Percentiles rank a stretch among this genome's conserved stretches.
Evolutionary conservation across 306 rosid species (phyloP).

Genomic region (Luffa acutangula): DNA sequence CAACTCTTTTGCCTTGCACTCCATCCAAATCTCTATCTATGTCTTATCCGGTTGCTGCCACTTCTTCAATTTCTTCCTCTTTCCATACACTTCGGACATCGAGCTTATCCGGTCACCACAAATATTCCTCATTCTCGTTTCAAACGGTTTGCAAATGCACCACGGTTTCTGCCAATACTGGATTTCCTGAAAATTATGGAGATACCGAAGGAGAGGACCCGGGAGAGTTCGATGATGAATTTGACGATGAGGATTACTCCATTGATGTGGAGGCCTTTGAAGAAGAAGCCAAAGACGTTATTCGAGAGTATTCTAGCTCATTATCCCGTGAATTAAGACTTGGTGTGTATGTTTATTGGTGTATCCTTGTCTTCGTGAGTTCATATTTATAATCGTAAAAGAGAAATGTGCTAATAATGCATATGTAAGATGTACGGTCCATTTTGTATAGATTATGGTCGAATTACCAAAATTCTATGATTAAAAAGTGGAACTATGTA

Average conservation of each 20-base stretch:
- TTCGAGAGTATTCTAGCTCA: slow-evolving; percentile 47
- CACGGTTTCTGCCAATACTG: neutral
- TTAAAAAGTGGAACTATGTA: neutral
- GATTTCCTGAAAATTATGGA: slow-evolving; percentile 10
- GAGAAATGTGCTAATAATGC: neutral
- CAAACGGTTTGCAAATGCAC: neutral
- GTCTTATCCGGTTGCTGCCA: slow-evolving; percentile 11
- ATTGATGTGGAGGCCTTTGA: slow-evolving; percentile 49
- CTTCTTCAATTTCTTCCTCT: slow-evolving; percentile 9
- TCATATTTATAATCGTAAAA: neutral
- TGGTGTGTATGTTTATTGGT: slow-evolving; percentile 20
- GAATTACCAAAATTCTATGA: neutral
- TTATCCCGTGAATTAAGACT: slow-evolving; percentile 38
- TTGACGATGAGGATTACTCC: slow-evolving; percentile 17
- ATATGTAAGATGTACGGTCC: neutral
- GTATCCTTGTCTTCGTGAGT: neutral
- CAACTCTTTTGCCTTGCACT: slow-evolving; percentile 12
- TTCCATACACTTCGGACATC: slow-evolving; percentile 1
- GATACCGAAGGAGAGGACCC: slow-evolving; percentile 15
- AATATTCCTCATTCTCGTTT: slow-evolving; percentile 22
- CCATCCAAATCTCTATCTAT: slow-evolving; percentile 25
- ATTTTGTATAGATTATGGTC: neutral
- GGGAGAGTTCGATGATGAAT: slow-evolving; percentile 19
- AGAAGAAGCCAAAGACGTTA: slow-evolving; percentile 53
- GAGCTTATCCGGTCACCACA: neutral